A percentile compares a stretch with the other conserved stretches of the same genome.
These are phyloP conservation scores for Aphanomyces invadans DNA, from an alignment of 352 stramenopile species.

Conservation along the genomic window DNA sequence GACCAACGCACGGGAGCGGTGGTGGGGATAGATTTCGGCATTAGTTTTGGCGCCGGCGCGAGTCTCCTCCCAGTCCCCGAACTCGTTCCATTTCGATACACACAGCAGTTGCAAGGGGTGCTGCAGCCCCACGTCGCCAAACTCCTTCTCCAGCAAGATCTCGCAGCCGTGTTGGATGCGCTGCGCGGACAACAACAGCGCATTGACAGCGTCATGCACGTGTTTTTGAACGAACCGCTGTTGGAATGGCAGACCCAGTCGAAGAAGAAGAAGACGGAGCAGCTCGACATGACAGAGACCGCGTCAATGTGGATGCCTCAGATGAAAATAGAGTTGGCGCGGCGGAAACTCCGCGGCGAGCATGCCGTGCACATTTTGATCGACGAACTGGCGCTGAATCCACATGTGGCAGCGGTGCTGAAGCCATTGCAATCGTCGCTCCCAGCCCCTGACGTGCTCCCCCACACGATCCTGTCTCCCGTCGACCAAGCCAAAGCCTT, in stretches of 20 bases:
- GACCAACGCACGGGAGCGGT: constrained; percentile 61
- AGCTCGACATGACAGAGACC: neutral
- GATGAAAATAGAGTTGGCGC: constrained; percentile 67
- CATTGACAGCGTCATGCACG: constrained; percentile 84
- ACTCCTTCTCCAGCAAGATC: constrained; percentile 67
- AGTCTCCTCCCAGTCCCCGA: constrained; percentile 82
- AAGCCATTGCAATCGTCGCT: constrained; percentile 50
- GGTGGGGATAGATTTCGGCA: constrained; percentile 89
- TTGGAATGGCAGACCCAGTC: constrained; percentile 66
- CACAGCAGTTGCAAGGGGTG: constrained; percentile 63
- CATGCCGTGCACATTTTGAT: constrained; percentile 60
- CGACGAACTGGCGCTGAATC: constrained; percentile 65
- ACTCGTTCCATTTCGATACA: constrained; percentile 87
- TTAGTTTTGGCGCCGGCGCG: constrained; percentile 83
- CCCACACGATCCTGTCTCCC: neutral
- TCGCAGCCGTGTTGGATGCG: constrained; percentile 77
- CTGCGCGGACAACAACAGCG: constrained; percentile 74
- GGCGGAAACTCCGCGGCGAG: constrained; percentile 65
- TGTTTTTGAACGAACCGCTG: constrained; percentile 88
- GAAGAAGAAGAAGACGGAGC: constrained; percentile 23
- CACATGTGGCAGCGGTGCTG: constrained; percentile 46
- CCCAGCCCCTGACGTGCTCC: constrained; percentile 3
- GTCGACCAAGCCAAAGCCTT: constrained; percentile 76
- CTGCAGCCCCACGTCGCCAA: constrained; percentile 58
- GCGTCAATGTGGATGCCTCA: constrained; percentile 51